Evolutionary conservation across 352 stramenopile species (phyloP).

Genomic region (Pythium oligandrum): DNA sequence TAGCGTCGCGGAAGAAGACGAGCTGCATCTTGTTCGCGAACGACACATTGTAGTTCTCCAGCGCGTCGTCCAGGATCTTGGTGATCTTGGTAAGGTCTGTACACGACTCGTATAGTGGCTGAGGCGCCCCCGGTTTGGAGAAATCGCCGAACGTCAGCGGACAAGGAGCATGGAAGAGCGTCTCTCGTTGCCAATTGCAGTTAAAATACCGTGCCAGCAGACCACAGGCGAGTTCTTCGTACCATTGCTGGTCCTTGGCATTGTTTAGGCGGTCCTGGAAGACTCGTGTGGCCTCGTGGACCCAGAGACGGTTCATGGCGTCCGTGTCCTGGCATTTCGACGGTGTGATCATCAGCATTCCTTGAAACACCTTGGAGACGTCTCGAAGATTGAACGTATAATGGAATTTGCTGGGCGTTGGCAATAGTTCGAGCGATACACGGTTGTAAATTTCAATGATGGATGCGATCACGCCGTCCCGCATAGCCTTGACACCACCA

Average conservation of each 20-base stretch:
- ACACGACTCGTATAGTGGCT: slow-evolving; percentile 83
- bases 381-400: slow-evolving; percentile 96
- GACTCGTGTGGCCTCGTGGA: slow-evolving; percentile 89
- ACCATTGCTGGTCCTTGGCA: slow-evolving; percentile 84
- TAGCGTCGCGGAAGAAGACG: slow-evolving; percentile 94
- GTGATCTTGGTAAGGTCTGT: slow-evolving; percentile 77
- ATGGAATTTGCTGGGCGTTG: slow-evolving; percentile 91
- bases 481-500: slow-evolving; percentile 72
- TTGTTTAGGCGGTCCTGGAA: slow-evolving; percentile 94
- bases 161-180: slow-evolving; percentile 83
- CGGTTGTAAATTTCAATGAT: slow-evolving; percentile 94
- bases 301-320: slow-evolving; percentile 88
- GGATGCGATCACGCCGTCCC: slow-evolving; percentile 77
- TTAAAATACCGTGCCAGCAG: slow-evolving; percentile 75
- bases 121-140: slow-evolving; percentile 73
- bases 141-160: slow-evolving; percentile 93
- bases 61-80: slow-evolving; percentile 86
- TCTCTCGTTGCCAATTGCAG: slow-evolving; percentile 71
- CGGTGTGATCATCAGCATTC: slow-evolving; percentile 91
- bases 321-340: slow-evolving; percentile 77
- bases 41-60: slow-evolving; percentile 94
- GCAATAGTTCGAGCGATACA: slow-evolving; percentile 89
- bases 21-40: slow-evolving; percentile 95
- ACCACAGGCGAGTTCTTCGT: slow-evolving; percentile 83
- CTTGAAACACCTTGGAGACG: slow-evolving; percentile 95